Base-by-base conservation (phyloP, 2,329 filamentous ascomycete species). In the Claviceps monticola region DNA sequence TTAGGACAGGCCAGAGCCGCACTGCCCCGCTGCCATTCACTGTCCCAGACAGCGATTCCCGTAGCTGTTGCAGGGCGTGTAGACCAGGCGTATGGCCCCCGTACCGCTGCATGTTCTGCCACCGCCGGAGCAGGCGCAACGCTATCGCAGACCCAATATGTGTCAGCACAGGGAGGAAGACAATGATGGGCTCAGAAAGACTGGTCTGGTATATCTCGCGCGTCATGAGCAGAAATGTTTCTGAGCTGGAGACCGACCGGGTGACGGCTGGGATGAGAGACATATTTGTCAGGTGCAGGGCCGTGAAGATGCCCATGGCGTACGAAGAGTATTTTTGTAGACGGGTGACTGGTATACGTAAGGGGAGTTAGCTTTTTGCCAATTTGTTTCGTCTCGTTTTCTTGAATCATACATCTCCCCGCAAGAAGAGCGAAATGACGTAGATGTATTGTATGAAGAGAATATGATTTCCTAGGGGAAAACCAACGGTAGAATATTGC, bases 251-350 rank as follows among this genome's bases (percentile, higher is more conserved):
- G 6, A 93, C 79, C 46, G 85, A 88, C 53, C 75, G 79, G 42
- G 86, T 88, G 48, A 83, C 60, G 39, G 93, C 78, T 0, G 88
- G 89, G 57, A 94, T 83, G 44, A 95, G 66, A 7, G 87, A 87
- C 37, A 88, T 91, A 60, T 90, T 95, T 61, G 82, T 75, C 56
- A 93, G 73, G 70, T 95, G 89, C 53, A 93, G 74, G 34, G 80
- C 74, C 37, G 84, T 76, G 70, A 91, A 95, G 57, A 87, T 71
- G 56, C 80, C 80, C 62, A 88, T 90, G 57, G 86, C 81, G 71
- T 95, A 94, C 58, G 86, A 88, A 1, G 88, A 93, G 73, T 95
- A 95, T 65, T 82, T 84, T 67, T 97, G 93, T 38, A 93, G 74
- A 47, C 86, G 80, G 46, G 61, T 62, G 17, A 64, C 61, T 62